Evolutionary conservation across 257 asterid genomes (phyloP), one percentile per base, ranked within the genome.

Genomic region (Solanum bulbocastanum): DNA sequence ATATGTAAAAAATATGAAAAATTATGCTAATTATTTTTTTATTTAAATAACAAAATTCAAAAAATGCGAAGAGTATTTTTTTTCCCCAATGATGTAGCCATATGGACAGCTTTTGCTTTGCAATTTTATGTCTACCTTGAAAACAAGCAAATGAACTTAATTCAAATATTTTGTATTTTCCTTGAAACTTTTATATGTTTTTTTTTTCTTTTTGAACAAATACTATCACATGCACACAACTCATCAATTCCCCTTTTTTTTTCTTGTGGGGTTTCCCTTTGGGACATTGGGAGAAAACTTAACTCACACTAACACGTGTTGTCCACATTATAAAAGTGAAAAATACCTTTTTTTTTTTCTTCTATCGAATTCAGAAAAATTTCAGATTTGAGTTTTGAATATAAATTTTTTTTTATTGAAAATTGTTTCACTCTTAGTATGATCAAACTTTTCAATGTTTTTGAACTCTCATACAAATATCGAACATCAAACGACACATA

Each of bases 191-290:
- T 49, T 30, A 27, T 10, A 27, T 81, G 42, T 81, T 36, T 72
- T 73, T 10, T 36, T 73, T 36, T 58, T 58, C 68, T 58, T 30
- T 68, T 71, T 8, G 39, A 84, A 84, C 78, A 83, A 88, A 88
- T 52, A 52, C 23, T 44, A 25, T 44, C 87, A 86, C 88, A 69
- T 88, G 87, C 88, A 66, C 86, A 46, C 84, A 79, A 79, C 90
- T 88, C 90, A 79, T 40, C 84, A 82, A 27, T 84, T 22, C 52
- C 69, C 71, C 73, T 23, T 86, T 88, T 39, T 88, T 36, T 44
- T 22, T 37, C 52, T 39, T 79, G 62, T 81, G 87, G 84, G 81
- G 85, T 68, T 56, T 81, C 84, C 10, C 8, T 22, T 22, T 46
- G 35, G 69, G 49, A 68, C 83, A 32, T 42, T 60, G 11, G 84